Evolutionary conservation across 352 stramenopile species (phyloP), one percentile per base, ranked within the genome.

Genomic region (Globisporangium paddicum): DNA sequence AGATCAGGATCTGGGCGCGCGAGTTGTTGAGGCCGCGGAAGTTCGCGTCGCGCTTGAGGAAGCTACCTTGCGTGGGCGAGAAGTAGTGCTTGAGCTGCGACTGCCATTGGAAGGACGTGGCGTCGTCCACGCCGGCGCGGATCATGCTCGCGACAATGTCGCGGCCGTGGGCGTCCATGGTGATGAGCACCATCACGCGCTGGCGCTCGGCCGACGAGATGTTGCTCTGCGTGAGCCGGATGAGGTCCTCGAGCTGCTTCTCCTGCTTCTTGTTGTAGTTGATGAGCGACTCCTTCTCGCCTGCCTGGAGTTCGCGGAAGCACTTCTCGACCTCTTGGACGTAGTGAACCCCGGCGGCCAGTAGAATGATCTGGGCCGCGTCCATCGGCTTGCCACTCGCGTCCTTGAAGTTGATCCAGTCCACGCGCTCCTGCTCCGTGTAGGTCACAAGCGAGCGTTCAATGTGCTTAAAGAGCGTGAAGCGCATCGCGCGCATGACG

Each of bases 81-180:
- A 97, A 95, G 62, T 96, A 95, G 63, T 98, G 95, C 62, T 98
- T 98, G 10, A 98, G 86, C 62, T 98, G 94, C 21, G 84, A 96
- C 63, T 98, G 93, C 95, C 95, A 98, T 69, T 97, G 86, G 64
- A 98, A 98, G 11, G 79, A 86, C 32, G 73, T 84, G 2, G 77
- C 75, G 46, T 96, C 76, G 32, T 87, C 73, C 9, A 98, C 88
- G 19, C 87, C 87, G 1, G 87, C 84, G 26, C 89, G 86, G 54
- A 98, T 96, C 82, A 98, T 97, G 52, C 93, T 93, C n/a, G 95
- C 84, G n/a, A 98, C 89, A 42, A 98, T 96, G 73, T 98, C 95
- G 64, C 95, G 87, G 9, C 84, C 86, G 64, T 98, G 95, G 5
- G 93, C 91, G 64, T 98, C 94, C 87, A 98, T 98, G 0, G 94